Percentiles rank a stretch among this genome's conserved stretches.
These are phyloP conservation scores for Waltergamsia citrina DNA, from an alignment of 2,329 filamentous ascomycete species.

Conservation along the genomic window DNA sequence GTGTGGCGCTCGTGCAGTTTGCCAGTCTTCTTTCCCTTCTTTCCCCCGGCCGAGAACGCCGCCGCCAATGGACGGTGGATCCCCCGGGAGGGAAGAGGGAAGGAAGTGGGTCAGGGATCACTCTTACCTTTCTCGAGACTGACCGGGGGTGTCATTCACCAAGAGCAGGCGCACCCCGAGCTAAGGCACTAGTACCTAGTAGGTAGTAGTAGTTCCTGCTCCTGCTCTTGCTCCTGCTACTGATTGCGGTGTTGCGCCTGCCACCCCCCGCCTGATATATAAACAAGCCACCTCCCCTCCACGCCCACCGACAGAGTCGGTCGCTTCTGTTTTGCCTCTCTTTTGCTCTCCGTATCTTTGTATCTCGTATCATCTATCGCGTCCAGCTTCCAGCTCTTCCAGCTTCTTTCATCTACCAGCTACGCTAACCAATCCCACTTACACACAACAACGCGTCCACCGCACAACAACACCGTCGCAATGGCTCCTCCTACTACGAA, in stretches of 20 bases:
- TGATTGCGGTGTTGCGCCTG: constrained; percentile 41
- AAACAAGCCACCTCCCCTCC: constrained; percentile 41
- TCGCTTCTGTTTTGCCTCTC: constrained; percentile 6
- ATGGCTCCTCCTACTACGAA: constrained; percentile 43
- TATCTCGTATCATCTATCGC: constrained; percentile 8
- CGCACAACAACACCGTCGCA: constrained; percentile 18
- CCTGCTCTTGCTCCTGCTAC: constrained; percentile 24
- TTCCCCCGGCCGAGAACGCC: background rate
- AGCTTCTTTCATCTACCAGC: constrained; percentile 6
- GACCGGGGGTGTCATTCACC: background rate
- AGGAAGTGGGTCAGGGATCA: constrained; percentile 5
- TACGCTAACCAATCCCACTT: background rate
- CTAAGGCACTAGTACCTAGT: background rate
- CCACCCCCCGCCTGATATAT: constrained; percentile 46
- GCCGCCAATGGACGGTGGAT: no score
- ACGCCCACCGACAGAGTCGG: constrained; percentile 38
- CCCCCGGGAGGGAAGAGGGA: no score
- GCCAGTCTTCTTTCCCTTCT: no score
- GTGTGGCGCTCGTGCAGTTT: no score
- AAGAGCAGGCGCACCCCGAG: background rate
- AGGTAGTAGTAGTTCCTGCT: no score
- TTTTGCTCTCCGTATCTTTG: background rate
- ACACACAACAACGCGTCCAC: constrained; percentile 6
- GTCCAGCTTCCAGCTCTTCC: constrained; percentile 11
- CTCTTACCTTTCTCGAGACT: background rate